These are phyloP conservation scores for Amanita phalloides DNA, from an alignment of 768 basidiomycete genomes.

Conservation along the genomic window DNA sequence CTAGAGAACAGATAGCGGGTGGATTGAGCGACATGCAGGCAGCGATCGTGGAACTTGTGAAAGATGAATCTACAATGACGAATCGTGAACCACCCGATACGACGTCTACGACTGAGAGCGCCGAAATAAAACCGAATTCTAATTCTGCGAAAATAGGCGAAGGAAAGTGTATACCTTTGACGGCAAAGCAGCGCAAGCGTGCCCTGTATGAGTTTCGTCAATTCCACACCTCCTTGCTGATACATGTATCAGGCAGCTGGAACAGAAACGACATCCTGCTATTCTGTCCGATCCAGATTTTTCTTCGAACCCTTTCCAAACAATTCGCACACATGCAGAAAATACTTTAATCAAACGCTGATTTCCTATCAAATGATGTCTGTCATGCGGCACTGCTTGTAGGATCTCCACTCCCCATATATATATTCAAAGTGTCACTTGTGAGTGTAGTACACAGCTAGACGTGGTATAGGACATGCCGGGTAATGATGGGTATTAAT, in stretches of 20 bases:
- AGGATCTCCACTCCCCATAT: not conserved
- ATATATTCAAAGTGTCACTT: not conserved
- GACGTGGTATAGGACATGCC: not conserved
- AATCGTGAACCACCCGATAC: conserved; percentile 10
- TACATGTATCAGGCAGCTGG: conserved; percentile 37
- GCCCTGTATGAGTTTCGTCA: conserved; percentile 42
- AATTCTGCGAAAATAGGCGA: conserved; percentile 55
- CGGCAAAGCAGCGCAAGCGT: conserved; percentile 52
- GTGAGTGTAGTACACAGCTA: not conserved
- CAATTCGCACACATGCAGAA: conserved; percentile 69
- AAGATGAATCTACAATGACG: conserved; percentile 13
- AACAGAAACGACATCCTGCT: conserved; percentile 59
- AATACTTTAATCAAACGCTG: conserved; percentile 60
- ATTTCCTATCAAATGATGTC: not conserved
- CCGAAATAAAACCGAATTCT: conserved; percentile 9
- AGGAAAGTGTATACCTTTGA: conserved; percentile 48
- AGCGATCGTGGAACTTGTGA: conserved; percentile 45
- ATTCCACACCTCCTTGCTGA: conserved; percentile 1
- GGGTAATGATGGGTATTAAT: not conserved
- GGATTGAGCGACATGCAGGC: conserved; percentile 39
- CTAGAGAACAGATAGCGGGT: conserved; percentile 45
- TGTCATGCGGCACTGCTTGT: not conserved
- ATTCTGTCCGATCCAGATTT: conserved; percentile 60
- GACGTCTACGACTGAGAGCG: conserved; percentile 10
- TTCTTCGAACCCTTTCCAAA: conserved; percentile 60